A percentile compares a stretch with the other conserved stretches of the same genome.
phyloP scores from a whole-genome alignment of 495 filamentous ascomycete species.

The Xylaria longipes region DNA sequence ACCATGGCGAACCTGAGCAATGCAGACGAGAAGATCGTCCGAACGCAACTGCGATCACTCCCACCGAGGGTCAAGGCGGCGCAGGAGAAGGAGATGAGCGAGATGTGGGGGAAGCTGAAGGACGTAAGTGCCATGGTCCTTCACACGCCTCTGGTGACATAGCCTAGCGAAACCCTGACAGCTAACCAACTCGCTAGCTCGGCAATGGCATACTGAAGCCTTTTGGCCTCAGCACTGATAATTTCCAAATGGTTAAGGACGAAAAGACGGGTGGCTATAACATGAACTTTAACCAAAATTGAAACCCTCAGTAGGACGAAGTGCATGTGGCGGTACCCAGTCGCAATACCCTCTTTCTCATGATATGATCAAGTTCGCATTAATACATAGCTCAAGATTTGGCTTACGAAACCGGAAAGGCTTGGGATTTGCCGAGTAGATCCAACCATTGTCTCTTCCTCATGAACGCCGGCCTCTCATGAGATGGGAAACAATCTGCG shows the following conservation, averaged over 20 bases:
- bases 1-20: slow-evolving; percentile 62
- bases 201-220: slow-evolving; percentile 92
- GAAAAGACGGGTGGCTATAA: slow-evolving; percentile 89
- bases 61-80: slow-evolving; percentile 73
- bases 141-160: not conserved
- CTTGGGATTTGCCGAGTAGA: not conserved
- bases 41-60: slow-evolving; percentile 66
- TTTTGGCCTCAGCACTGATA: slow-evolving; percentile 90
- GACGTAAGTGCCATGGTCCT: slow-evolving; percentile 59
- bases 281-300: slow-evolving; percentile 73
- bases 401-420: not conserved
- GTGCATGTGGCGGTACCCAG: not conserved
- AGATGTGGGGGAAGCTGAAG: slow-evolving; percentile 98
- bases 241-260: slow-evolving; percentile 92
- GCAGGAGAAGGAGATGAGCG: slow-evolving; percentile 82
- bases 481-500: not conserved
- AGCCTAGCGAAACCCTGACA: too few species aligned
- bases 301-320: slow-evolving; percentile 13
- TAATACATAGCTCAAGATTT: not conserved
- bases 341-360: not conserved
- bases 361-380: not conserved
- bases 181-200: slow-evolving; percentile 54
- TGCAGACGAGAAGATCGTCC: slow-evolving; percentile 70
- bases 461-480: not conserved
- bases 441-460: not conserved